These are phyloP conservation scores for Myxozyma mucilagina DNA, from an alignment of 805 yeast genomes.

Conservation along the genomic window DNA sequence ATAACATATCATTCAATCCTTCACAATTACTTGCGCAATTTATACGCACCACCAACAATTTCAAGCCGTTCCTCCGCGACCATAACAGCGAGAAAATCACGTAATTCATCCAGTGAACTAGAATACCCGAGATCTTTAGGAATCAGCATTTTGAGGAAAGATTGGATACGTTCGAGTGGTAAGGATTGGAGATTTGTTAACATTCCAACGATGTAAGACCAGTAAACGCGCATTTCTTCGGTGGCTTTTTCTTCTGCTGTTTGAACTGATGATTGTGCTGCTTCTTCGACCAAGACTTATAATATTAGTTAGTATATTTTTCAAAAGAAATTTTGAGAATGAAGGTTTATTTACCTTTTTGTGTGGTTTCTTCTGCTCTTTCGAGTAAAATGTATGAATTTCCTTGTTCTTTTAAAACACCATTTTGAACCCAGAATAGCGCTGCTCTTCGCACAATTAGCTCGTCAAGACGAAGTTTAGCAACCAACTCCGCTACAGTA, in stretches of 20 bases:
- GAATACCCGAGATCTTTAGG: conserved; percentile 52
- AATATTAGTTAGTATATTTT: neutral
- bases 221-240: conserved; percentile 41
- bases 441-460: conserved; percentile 46
- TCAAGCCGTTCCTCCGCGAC: conserved; percentile 49
- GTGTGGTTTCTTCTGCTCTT: conserved; percentile 33
- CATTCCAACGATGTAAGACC: conserved; percentile 57
- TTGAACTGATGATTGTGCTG: conserved; percentile 33
- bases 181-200: conserved; percentile 56
- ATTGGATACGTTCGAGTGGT: conserved; percentile 52
- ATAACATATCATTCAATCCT: too few species aligned
- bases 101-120: conserved; percentile 46
- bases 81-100: conserved; percentile 46
- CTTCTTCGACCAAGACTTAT: conserved; percentile 15
- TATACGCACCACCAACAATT: conserved; percentile 42
- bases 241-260: conserved; percentile 37
- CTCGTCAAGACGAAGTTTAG: conserved; percentile 47
- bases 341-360: conserved; percentile 1
- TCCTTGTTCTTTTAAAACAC: conserved; percentile 49
- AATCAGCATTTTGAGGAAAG: conserved; percentile 55
- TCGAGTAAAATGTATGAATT: conserved; percentile 49
- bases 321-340: neutral
- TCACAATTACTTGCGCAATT: conserved; percentile 34
- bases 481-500: conserved; percentile 41
- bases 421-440: conserved; percentile 63